These are phyloP conservation scores for Anthracocystis walkeri DNA, from an alignment of 1,284 basidiomycete genomes.

Conservation along the genomic window DNA sequence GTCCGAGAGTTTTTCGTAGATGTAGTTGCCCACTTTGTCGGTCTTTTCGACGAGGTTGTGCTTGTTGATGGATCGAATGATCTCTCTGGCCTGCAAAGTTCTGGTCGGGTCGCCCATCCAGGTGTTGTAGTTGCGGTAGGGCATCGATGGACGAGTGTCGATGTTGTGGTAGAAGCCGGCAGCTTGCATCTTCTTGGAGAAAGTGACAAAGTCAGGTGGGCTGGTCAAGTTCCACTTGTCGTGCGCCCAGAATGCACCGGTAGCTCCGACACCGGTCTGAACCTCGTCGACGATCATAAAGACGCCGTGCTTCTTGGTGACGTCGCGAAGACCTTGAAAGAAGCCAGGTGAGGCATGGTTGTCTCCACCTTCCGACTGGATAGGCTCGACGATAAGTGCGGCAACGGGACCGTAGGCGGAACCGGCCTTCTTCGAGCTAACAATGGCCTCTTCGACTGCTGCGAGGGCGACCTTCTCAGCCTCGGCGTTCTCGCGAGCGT, in stretches of 20 bases:
- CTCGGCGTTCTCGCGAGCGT: slow-evolving; percentile 71
- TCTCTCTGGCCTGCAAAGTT: slow-evolving; percentile 73
- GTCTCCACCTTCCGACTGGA: slow-evolving; percentile 75
- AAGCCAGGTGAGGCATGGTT: slow-evolving; percentile 73
- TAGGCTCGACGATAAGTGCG: slow-evolving; percentile 74
- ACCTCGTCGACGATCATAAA: slow-evolving; percentile 74
- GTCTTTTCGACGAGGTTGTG: slow-evolving; percentile 70
- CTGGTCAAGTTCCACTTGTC: slow-evolving; percentile 73
- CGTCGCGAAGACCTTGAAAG: slow-evolving; percentile 72
- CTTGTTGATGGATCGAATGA: slow-evolving; percentile 72
- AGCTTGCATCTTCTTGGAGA: slow-evolving; percentile 70
- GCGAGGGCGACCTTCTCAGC: slow-evolving; percentile 69
- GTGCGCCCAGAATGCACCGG: slow-evolving; percentile 75
- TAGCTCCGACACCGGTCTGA: slow-evolving; percentile 74
- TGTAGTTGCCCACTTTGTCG: slow-evolving; percentile 68
- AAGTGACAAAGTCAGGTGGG: slow-evolving; percentile 74
- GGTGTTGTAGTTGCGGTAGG: slow-evolving; percentile 72
- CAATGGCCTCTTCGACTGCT: slow-evolving; percentile 70
- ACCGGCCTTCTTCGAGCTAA: slow-evolving; percentile 66
- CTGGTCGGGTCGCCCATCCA: slow-evolving; percentile 73
- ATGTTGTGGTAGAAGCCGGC: slow-evolving; percentile 73
- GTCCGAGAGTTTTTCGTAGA: slow-evolving; percentile 67
- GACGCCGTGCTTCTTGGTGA: slow-evolving; percentile 71
- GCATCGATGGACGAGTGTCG: slow-evolving; percentile 72
- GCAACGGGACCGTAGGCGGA: slow-evolving; percentile 71